phyloP scores from a whole-genome alignment of 768 basidiomycete species.

The Amanita pseudoporphyria region DNA sequence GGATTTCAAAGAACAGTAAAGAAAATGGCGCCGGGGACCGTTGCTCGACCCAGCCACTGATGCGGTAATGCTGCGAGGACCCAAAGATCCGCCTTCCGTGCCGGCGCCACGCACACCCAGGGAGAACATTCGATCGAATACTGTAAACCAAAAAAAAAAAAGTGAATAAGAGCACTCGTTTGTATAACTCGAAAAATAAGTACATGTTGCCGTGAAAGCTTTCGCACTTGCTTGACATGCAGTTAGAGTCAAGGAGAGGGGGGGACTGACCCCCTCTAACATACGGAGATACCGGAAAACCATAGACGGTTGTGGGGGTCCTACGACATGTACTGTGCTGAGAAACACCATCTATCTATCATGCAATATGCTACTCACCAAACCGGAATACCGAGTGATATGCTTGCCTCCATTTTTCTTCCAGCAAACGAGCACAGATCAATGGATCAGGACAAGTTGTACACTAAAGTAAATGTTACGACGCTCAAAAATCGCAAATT shows the following conservation, averaged over 20 bases:
- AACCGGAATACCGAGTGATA: constrained; percentile 83
- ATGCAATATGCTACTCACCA: constrained; percentile 30
- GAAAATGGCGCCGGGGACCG: constrained; percentile 76
- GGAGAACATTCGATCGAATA: constrained; percentile 87
- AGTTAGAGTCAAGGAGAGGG: constrained; percentile 77
- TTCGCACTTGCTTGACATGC: constrained; percentile 86
- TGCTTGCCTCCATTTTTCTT: constrained; percentile 91
- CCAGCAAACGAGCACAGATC: constrained; percentile 72
- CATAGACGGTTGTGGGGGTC: constrained; percentile 85
- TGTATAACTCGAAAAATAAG: constrained; percentile 17
- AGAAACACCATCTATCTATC: background rate
- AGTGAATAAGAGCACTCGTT: constrained; percentile 4
- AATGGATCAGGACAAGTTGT: constrained; percentile 73
- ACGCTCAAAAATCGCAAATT: background rate
- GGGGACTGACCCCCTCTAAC: constrained; percentile 86
- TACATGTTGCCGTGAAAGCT: constrained; percentile 79
- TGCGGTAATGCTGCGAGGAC: constrained; percentile 54
- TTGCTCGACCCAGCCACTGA: constrained; percentile 51
- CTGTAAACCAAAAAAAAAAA: constrained; percentile 33
- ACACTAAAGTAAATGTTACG: constrained; percentile 38
- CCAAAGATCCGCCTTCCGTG: constrained; percentile 51
- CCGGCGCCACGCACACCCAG: constrained; percentile 74
- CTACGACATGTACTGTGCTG: constrained; percentile 22
- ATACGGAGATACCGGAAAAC: constrained; percentile 86
- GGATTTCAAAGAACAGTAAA: constrained; percentile 68